Percentiles rank a stretch among this genome's conserved stretches.
phyloP scores from a whole-genome alignment of 805 yeast genomes.

The Candida nonsorbophila region DNA sequence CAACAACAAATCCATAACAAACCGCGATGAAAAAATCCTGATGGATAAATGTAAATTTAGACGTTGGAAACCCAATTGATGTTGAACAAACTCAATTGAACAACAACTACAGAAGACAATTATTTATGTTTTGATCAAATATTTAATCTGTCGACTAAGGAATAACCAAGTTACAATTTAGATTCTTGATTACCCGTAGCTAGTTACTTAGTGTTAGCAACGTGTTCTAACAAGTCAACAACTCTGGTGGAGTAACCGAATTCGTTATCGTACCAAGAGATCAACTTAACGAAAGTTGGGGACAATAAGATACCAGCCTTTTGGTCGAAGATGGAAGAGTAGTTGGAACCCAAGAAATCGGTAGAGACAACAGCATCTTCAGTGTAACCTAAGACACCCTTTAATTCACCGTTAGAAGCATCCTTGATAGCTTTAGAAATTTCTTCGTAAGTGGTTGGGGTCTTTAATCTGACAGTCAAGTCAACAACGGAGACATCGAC shows the following conservation, averaged over 20 bases:
- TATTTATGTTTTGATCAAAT: background rate
- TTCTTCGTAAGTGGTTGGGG: conserved; percentile 74
- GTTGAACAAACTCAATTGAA: background rate
- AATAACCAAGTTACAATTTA: conserved; percentile 4
- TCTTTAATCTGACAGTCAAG: conserved; percentile 78
- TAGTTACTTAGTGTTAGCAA: conserved; percentile 47
- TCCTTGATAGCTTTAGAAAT: conserved; percentile 71
- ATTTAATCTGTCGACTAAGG: conserved; percentile 4
- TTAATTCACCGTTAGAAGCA: conserved; percentile 71
- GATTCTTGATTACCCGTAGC: conserved; percentile 6
- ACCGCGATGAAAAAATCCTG: background rate
- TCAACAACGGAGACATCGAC: conserved; percentile 91
- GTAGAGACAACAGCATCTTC: conserved; percentile 89
- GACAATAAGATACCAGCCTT: conserved; percentile 85
- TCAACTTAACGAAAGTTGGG: conserved; percentile 84
- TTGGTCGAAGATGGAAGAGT: conserved; percentile 87
- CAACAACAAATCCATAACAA: background rate
- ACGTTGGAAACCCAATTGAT: background rate
- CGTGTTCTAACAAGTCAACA: conserved; percentile 80
- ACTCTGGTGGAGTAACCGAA: conserved; percentile 96
- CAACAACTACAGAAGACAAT: background rate
- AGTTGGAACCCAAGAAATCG: conserved; percentile 79
- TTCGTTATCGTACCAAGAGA: conserved; percentile 96
- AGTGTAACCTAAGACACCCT: conserved; percentile 85
- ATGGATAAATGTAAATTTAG: background rate